Evolutionary conservation across 768 basidiomycete genomes (phyloP), one percentile per base, ranked within the genome.

Genomic region (Tricholoma saponaceum): DNA sequence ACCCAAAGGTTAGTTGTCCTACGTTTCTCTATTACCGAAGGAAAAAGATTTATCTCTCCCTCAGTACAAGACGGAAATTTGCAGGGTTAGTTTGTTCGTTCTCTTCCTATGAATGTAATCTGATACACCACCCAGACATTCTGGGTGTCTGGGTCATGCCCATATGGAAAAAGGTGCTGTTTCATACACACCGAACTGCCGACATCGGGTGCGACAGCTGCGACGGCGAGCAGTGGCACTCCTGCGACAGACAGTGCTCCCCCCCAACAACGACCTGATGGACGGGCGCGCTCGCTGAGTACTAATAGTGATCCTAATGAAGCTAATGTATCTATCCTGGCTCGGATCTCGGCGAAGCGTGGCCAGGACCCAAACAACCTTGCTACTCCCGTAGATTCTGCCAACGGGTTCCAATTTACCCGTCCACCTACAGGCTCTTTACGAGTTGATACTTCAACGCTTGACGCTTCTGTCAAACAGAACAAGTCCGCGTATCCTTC

Each of bases 1-100:
- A 95, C 70, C 93, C 93, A 46, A 95, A 95, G 83, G 92, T 91
- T 66, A 61, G 78, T 63, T 23, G 58, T 39, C 41, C 41, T 30
- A 33, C 5, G 26, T 54, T 44, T 18, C 62, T 50, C 47, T 55
- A 41, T 50, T 37, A 62, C 55, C 58, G 51, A 35, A 61, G 69
- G 35, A 70, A 35, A 44, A 52, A 61, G 47, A 61, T 32, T 61
- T 56, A 56, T 55, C 26, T 54, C 53, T 63, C 35, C 52, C 51
- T 33, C 66, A 90, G 91, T 95, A 95, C 74, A 95, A 95, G 74
- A 95, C 93, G 9, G 92, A 95, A 72, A 92, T 95, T 62, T 95
- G 92, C 70, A 85, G 92, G 76, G 90, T 92, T 65, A 62, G 85
- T 73, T 41, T 5, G 22, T 51, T 58, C 56, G 49, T 51, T 61